A percentile compares a stretch with the other conserved stretches of the same genome.
These are phyloP conservation scores for Saprolegnia diclina DNA, from an alignment of 352 stramenopile species.

Conservation along the genomic window DNA sequence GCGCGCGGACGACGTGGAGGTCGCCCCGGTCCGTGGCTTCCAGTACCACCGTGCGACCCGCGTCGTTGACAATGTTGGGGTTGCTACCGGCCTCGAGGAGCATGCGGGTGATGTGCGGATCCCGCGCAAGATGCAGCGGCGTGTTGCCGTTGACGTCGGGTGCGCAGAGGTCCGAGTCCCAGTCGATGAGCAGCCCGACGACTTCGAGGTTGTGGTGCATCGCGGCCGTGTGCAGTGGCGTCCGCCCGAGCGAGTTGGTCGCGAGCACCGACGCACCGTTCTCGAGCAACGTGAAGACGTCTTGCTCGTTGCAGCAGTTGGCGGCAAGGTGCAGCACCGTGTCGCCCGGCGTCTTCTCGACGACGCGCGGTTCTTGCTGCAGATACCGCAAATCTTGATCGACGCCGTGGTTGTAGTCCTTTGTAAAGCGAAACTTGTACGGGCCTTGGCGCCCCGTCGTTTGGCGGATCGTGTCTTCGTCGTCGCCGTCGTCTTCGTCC, in stretches of 20 bases:
- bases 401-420: constrained; percentile 49
- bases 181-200: constrained; percentile 71
- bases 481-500: constrained; percentile 51
- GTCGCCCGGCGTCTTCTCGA: constrained; percentile 81
- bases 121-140: constrained; percentile 70
- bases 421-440: constrained; percentile 77
- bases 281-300: constrained; percentile 79
- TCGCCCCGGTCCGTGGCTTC: constrained; percentile 72
- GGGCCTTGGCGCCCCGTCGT: constrained; percentile 36
- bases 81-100: constrained; percentile 74
- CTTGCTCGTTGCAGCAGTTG: constrained; percentile 82
- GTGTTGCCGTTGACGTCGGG: constrained; percentile 83
- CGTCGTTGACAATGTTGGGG: constrained; percentile 77
- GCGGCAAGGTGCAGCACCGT: constrained; percentile 81
- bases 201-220: constrained; percentile 79
- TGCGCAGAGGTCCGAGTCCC: constrained; percentile 70
- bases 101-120: constrained; percentile 72
- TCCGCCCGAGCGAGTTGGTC: constrained; percentile 67
- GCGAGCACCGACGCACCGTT: constrained; percentile 84
- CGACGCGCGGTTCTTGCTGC: constrained; percentile 54
- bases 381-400: constrained; percentile 27
- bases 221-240: constrained; percentile 74
- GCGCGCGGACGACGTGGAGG: constrained; percentile 59
- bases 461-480: constrained; percentile 35
- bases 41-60: constrained; percentile 72